Conservation (phyloP, 352 stramenopile genomes). For the Globisporangium canariense region DNA sequence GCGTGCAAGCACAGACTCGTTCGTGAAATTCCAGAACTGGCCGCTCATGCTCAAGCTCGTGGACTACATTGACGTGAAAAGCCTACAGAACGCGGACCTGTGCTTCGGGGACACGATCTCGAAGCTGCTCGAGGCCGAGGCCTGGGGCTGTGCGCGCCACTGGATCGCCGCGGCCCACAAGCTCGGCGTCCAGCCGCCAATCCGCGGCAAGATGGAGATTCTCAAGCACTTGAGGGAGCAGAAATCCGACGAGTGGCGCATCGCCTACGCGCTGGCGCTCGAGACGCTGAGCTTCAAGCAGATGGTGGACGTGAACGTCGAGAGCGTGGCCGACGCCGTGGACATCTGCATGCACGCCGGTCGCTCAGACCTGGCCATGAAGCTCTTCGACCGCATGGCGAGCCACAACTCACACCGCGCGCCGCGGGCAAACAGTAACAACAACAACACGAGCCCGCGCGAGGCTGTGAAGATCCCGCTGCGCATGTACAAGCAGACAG, state of each 20-base stretch:
- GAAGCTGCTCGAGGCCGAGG: conserved; percentile 63
- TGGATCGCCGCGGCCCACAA: conserved; percentile 54
- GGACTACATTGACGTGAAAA: conserved; percentile 41
- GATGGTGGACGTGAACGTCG: conserved; percentile 57
- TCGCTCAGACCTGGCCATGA: conserved; percentile 46
- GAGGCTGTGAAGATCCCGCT: conserved; percentile 36
- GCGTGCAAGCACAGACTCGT: conserved; percentile 67
- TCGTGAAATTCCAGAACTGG: conserved; percentile 67
- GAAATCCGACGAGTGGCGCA: conserved; percentile 55
- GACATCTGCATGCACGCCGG: conserved; percentile 55
- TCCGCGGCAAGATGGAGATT: conserved; percentile 64
- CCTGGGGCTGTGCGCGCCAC: conserved; percentile 48
- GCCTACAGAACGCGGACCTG: conserved; percentile 52
- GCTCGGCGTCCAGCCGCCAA: conserved; percentile 45
- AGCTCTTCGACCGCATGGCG: conserved; percentile 53
- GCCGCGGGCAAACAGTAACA: not conserved
- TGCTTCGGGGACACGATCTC: conserved; percentile 75
- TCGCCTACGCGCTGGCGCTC: conserved; percentile 66
- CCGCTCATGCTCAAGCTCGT: conserved; percentile 40
- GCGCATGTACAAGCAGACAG: conserved; percentile 64
- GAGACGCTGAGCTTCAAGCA: conserved; percentile 73
- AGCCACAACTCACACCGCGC: conserved; percentile 41
- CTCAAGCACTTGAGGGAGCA: conserved; percentile 33
- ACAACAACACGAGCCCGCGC: conserved; percentile 13
- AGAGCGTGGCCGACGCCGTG: conserved; percentile 65